Evolutionary conservation across 177 flowering plant genomes (phyloP).

Genomic region (Tripterygium wilfordii): DNA sequence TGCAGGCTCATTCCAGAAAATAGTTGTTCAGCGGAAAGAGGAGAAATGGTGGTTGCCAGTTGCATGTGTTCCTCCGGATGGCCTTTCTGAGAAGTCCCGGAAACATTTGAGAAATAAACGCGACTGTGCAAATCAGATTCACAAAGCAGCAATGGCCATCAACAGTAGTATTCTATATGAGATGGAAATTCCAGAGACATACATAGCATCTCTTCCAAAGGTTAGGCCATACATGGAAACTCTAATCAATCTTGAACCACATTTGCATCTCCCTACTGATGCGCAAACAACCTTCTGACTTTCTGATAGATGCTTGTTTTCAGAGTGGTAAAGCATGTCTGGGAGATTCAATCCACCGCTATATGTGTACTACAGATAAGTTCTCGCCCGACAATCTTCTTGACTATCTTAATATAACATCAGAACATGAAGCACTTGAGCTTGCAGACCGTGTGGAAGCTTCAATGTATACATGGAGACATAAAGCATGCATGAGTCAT

Average conservation of each 20-base stretch:
- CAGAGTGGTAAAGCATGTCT: conserved; percentile 83
- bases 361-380: conserved; percentile 47
- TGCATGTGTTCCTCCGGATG: conserved; percentile 72
- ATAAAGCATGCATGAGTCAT: conserved; percentile 58
- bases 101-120: conserved; percentile 71
- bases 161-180: conserved; percentile 69
- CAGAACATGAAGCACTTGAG: conserved; percentile 95
- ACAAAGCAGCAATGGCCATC: conserved; percentile 91
- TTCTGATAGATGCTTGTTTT: background rate
- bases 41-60: conserved; percentile 99
- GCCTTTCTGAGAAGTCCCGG: conserved; percentile 71
- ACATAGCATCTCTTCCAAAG: conserved; percentile 81
- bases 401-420: conserved; percentile 50
- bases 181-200: conserved; percentile 84
- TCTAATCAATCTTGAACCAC: too few relatives aligned
- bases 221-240: conserved; percentile 32
- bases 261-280: too few relatives aligned
- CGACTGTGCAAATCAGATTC: conserved; percentile 78
- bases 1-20: conserved; percentile 56
- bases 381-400: conserved; percentile 77
- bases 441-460: conserved; percentile 87
- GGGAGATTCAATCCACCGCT: conserved; percentile 72
- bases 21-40: conserved; percentile 48
- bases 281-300: too few relatives aligned
- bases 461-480: conserved; percentile 89